Percentiles rank a stretch among this genome's conserved stretches.
phyloP scores from a whole-genome alignment of 75 land plant genomes.

The Picea glauca region DNA sequence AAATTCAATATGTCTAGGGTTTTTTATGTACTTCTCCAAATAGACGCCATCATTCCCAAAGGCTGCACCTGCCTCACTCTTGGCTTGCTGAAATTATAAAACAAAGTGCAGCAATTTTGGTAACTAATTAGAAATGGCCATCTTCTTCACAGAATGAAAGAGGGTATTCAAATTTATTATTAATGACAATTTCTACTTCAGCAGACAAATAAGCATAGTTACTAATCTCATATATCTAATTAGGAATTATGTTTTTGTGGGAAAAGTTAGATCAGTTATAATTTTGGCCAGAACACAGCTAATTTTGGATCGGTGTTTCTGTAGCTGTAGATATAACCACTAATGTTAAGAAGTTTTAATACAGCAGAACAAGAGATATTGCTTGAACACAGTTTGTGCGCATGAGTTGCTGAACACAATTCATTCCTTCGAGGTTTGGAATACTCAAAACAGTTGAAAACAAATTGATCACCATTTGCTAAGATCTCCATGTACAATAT shows the following conservation, averaged over 20 bases:
- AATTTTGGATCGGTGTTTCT: neutral
- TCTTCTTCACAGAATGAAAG: neutral
- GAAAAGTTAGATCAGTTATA: neutral
- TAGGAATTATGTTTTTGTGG: neutral
- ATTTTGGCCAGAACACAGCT: neutral
- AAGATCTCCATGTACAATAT: neutral
- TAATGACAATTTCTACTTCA: neutral
- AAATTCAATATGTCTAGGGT: slow-evolving; percentile 97
- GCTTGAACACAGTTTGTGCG: neutral
- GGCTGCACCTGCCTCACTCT: slow-evolving; percentile 97
- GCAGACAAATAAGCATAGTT: neutral
- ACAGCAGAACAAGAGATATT: neutral
- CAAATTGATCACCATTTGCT: neutral
- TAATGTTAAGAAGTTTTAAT: neutral
- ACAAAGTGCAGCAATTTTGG: neutral
- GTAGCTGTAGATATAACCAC: neutral
- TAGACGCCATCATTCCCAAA: slow-evolving; percentile 99
- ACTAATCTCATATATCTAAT: neutral
- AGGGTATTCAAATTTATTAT: neutral
- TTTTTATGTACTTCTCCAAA: slow-evolving; percentile 82
- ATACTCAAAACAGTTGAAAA: neutral
- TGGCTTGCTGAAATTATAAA: slow-evolving; percentile 74
- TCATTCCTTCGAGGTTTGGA: neutral
- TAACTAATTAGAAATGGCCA: neutral
- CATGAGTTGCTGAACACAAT: neutral